These are phyloP conservation scores for Hypoxylon sp. DNA, from an alignment of 2,329 filamentous ascomycete species.

Conservation along the genomic window DNA sequence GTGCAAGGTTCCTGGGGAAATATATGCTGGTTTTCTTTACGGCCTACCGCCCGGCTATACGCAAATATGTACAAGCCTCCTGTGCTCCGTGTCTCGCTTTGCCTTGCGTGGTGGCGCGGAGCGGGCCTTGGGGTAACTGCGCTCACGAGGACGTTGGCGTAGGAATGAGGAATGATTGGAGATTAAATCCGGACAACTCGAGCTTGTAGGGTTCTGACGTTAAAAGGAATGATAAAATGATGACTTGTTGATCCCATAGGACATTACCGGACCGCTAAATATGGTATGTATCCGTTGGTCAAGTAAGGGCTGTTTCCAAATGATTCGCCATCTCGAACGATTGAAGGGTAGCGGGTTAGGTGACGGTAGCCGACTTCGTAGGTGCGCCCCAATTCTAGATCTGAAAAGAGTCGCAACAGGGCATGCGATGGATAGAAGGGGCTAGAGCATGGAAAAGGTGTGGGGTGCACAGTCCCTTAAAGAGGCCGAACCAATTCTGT, in stretches of 20 bases:
- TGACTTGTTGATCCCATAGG: conserved; percentile 15
- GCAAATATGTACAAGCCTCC: conserved; percentile 25
- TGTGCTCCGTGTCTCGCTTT: conserved; percentile 14
- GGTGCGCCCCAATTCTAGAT: conserved; percentile 14
- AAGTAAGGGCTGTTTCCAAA: conserved; percentile 29
- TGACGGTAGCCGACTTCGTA: conserved; percentile 11
- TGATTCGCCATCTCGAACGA: conserved; percentile 29
- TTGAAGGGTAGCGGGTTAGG: conserved; percentile 9
- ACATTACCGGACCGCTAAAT: conserved; percentile 1
- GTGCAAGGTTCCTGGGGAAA: conserved; percentile 1
- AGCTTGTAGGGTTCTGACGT: conserved; percentile 13
- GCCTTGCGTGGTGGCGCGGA: conserved; percentile 35
- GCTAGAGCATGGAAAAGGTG: conserved; percentile 23
- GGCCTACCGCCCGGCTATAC: conserved; percentile 15
- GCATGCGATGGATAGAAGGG: conserved; percentile 14
- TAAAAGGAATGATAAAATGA: conserved; percentile 24
- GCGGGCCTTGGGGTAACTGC: conserved; percentile 40
- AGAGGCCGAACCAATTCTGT: conserved; percentile 8
- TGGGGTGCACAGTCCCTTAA: conserved; percentile 20
- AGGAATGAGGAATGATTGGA: conserved; percentile 31
- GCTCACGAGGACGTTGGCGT: conserved; percentile 26
- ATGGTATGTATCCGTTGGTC: conserved; percentile 24
- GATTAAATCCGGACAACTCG: conserved; percentile 26
- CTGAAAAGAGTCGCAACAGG: conserved; percentile 7
- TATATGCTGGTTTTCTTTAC: conserved; percentile 7